Base-by-base conservation (phyloP, 805 yeast genomes). In the Pichia thaimueangensis region DNA sequence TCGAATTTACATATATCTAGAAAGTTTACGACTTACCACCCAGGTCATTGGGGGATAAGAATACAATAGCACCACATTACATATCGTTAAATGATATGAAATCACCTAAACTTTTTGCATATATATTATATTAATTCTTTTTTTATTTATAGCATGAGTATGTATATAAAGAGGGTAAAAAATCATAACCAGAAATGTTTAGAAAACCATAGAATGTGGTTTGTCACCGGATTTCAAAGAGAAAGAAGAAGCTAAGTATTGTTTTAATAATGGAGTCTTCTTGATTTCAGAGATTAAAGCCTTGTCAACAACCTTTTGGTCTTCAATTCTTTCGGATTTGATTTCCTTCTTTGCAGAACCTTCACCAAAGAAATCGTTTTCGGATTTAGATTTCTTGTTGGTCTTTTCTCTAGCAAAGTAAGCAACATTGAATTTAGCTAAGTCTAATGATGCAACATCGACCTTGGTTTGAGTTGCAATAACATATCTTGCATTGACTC, bases 401-500 rank as follows among this genome's bases (percentile, higher is more conserved):
- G 82, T 64, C 75, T 87, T 84, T 75, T 91, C 97, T 74, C 91
- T 86, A 67, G 96, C 95, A 65, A 93, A 91, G 88, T 91, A 93
- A 60, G 82, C 84, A 64, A 79, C 94, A 71, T 82, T 78, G 82
- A 85, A 91, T 74, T 91, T 93, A 65, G 87, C 75, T 58, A 86
- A 88, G 64, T 86, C 85, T 58, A 88, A 86, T 56, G 81, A 71
- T 46, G 78, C 76, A 57, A 91, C 82, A 56, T 79, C 71, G 63
- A 93, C 85, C 70, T 78, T 73, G 73, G 98, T 93, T 59, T 96
- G 87, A 67, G 98, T 91, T 64, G 97, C 97, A 74, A 91, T 91
- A 61, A 93, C 98, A 76, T 91, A 93, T 73, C 96, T 86, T 62
- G 97, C 82, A 72, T 91, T 93, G 61, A 91, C 97, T 80, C 97